Evolutionary conservation across 306 rosid genomes (phyloP).

Genomic region (Prunus padus): DNA sequence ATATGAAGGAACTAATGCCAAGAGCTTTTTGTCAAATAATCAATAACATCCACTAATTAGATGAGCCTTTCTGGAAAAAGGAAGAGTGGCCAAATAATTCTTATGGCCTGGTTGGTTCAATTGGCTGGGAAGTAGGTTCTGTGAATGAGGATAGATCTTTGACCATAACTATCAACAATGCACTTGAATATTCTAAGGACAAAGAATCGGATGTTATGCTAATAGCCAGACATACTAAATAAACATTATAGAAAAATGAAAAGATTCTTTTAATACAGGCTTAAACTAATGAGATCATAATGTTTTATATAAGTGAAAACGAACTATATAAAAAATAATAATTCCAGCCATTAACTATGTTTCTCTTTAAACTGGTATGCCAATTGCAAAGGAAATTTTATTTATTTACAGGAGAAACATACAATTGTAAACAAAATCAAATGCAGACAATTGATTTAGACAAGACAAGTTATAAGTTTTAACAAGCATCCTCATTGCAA

Average conservation of each 20-base stretch:
- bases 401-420: too few species aligned
- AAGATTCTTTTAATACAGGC: neutral
- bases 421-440: constrained; percentile 15
- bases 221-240: neutral
- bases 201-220: neutral
- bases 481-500: constrained; percentile 12
- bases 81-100: neutral
- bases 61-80: neutral
- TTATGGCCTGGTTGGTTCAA: neutral
- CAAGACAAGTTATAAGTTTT: constrained; percentile 2
- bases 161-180: neutral
- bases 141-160: neutral
- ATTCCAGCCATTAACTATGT: neutral
- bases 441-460: neutral
- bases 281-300: constrained; percentile 8
- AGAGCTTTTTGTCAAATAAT: neutral
- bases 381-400: neutral
- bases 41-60: neutral
- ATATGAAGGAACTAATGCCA: neutral
- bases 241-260: neutral
- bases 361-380: constrained; percentile 4
- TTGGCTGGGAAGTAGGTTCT: constrained; percentile 8
- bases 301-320: neutral
- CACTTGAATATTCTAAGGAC: neutral
- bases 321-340: neutral